Evolutionary conservation across 441 rosid species (phyloP).

Genomic region (Erodium trifolium): DNA sequence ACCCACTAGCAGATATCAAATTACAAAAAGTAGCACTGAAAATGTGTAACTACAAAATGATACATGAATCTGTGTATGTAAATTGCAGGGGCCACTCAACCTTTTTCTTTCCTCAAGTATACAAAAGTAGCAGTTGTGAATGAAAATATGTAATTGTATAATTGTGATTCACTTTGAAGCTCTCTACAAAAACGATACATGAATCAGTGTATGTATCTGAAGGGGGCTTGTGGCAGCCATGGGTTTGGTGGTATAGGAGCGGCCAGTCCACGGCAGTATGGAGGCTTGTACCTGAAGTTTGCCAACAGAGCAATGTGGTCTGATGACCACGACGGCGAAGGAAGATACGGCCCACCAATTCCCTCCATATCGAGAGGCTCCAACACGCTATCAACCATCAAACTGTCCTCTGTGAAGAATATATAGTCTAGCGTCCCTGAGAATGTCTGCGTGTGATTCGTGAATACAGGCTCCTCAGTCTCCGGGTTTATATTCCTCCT

Average conservation of each 20-base stretch:
- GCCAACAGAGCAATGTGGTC: conserved; percentile 5
- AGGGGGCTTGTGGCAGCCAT: not conserved
- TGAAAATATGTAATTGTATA: too few relatives aligned
- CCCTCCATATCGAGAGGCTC: not conserved
- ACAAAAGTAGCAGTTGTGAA: too few relatives aligned
- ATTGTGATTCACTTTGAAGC: too few relatives aligned
- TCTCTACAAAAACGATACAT: too few relatives aligned
- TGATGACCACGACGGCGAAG: conserved; percentile 3
- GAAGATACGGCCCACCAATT: not conserved
- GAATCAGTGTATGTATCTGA: too few relatives aligned
- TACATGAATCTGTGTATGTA: too few relatives aligned
- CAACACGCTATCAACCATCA: conserved; percentile 1
- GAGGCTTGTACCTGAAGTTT: not conserved
- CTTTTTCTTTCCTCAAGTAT: too few relatives aligned
- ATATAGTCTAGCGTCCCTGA: conserved; percentile 5
- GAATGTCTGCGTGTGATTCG: not conserved
- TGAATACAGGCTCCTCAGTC: not conserved
- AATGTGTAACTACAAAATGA: too few relatives aligned
- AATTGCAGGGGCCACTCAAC: too few relatives aligned
- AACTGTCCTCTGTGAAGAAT: conserved; percentile 7
- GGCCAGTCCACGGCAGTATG: not conserved
- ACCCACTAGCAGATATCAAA: too few relatives aligned
- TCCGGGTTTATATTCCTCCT: not conserved
- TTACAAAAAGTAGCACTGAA: too few relatives aligned
- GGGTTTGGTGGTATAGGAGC: not conserved